Base-by-base conservation (phyloP, 306 rosid genomes). In the Delonix regia region DNA sequence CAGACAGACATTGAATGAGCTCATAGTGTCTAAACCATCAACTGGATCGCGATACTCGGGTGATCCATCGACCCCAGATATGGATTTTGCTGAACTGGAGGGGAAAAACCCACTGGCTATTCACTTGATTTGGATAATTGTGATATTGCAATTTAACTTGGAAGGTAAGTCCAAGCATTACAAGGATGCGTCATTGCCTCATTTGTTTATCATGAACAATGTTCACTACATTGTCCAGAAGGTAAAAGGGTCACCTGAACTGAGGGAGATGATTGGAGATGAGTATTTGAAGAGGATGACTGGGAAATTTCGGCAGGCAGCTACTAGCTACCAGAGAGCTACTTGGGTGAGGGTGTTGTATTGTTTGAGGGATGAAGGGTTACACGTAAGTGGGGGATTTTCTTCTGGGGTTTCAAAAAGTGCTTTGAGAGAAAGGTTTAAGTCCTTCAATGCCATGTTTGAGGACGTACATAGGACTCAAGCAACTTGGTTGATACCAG, bases 401-500 rank as follows among this genome's bases (percentile, higher is more conserved):
- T 90, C 97, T 62, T 94, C 99, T 0, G 95, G 97, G 75, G 93
- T 91, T 34, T 92, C 99, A 3, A 94, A 81, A 85, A 94, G 88
- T 84, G 97, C 94, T 47, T 79, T 94, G 76, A 89, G 99, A 83
- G 99, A 94, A 80, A 88, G 99, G 85, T 92, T 94, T 71, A 94
- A 92, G 92, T 64, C 97, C 44, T 94, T 94, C 44, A 94, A 94
- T 82, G 97, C 97, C 10, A 90, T 92, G 91, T 92, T 94, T 71
- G 99, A 94, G 80, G 99, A 94, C 81, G 97, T 94, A 69, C 99
- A 90, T 65, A 87, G 97, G 89, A 92, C 90, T 67, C 97, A 94
- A 67, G 87, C 97, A 8, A 79, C 80, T 8, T 94, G 99, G 99
- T 86, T 89, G 89, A 75, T 94, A 30, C 99, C 99, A 0, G 99